Percentiles rank a stretch among this genome's conserved stretches.
Evolutionary conservation across 2,329 filamentous ascomycete species (phyloP).

Genomic region (Aspergillus uvarum): DNA sequence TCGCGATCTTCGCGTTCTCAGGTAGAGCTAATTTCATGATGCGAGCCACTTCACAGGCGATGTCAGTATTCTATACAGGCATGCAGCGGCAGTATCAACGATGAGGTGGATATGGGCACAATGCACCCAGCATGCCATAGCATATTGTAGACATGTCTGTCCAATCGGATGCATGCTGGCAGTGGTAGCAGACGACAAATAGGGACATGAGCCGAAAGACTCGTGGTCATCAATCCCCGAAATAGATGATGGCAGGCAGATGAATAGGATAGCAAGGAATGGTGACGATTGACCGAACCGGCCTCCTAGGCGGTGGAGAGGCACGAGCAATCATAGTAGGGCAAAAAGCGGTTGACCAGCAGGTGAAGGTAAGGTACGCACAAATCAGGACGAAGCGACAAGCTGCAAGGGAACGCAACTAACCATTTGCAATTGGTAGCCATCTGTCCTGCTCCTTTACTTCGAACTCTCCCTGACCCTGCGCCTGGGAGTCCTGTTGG

Average conservation of each 20-base stretch:
- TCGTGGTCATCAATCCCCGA: not conserved
- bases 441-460: constrained; percentile 99
- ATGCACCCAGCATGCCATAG: not conserved
- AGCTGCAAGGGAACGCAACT: constrained; percentile 56
- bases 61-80: constrained; percentile 21
- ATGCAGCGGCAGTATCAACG: not conserved
- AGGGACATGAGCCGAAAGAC: not conserved
- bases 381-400: constrained; percentile 50
- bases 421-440: constrained; percentile 99
- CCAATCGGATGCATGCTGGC: not conserved
- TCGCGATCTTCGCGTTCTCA: constrained; percentile 98
- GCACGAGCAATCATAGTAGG: constrained; percentile 31
- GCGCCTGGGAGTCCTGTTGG: constrained; percentile 63
- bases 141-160: not conserved
- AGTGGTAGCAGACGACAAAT: not conserved
- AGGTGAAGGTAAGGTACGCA: constrained; percentile 46
- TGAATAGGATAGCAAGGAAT: constrained; percentile 1
- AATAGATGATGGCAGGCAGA: not conserved
- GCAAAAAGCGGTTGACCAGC: constrained; percentile 30
- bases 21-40: constrained; percentile 99
- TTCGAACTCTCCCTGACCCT: constrained; percentile 86
- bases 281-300: not conserved
- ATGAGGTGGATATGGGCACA: not conserved
- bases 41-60: constrained; percentile 87
- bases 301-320: constrained; percentile 28